Base-by-base conservation (phyloP, 2,329 filamentous ascomycete species). In the Pestalotiopsis sp. region DNA sequence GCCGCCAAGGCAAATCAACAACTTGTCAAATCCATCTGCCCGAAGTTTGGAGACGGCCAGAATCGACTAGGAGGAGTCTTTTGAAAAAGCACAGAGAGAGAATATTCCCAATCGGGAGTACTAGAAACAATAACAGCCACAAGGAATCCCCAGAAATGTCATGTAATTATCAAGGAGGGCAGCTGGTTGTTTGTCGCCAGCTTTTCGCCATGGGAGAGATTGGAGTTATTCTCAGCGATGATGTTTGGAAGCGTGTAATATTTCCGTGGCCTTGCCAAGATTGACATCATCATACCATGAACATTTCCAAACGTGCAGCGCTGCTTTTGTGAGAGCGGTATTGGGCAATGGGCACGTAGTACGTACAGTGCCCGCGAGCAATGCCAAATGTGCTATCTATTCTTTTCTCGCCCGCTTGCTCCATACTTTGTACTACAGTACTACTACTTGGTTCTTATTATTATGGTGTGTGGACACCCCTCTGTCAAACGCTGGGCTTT, bases 1-100 rank as follows among this genome's bases (percentile, higher is more conserved):
- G 70, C 87, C 89, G 20, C 89, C 90, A 58, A 90, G 90, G 69
- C 89, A 96, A 72, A 91, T 93, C 71, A 97, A 97, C 80, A 95
- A 97, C 74, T 85, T 97, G 67, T 89, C 87, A 72, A 92, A 91
- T 69, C 91, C 92, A 12, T 87, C 85, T 66, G 87, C 90, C 65
- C 87, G 87, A 70, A 89, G 87, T 75, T 84, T 95, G 58, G 90
- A 90, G 69, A 90, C 86, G 75, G 93, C 93, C 23, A 93, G 93
- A 82, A 89, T 94, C 75, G 93, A 95, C 80, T 94, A 84, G 67
- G 20, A n/a, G 20, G 7, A 11, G 45, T 52, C 31, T 36, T 36
- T 36, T 52, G 6, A 52, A n/a, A n/a, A n/a, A 52, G 17, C 45
- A 52, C 5, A 52, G 41, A 20, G 17, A 9, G 45, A n/a, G n/a